A percentile compares a stretch with the other conserved stretches of the same genome.
Conservation (phyloP, 2,329 filamentous ascomycete genomes). For the Microdochium nivale region DNA sequence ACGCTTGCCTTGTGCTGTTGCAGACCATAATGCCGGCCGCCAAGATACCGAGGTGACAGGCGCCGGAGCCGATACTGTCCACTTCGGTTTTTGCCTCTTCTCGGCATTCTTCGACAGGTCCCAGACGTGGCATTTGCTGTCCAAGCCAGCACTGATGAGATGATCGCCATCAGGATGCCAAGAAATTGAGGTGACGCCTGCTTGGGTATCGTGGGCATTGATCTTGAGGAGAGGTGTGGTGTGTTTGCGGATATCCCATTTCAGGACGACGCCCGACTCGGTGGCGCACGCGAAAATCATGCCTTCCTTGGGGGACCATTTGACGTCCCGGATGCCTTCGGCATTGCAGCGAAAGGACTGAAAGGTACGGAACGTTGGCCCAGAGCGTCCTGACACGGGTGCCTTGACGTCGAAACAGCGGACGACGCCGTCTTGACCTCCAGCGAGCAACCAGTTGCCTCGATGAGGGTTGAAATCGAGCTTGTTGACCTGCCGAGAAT, state of each 20-base stretch:
- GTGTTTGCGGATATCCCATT: conserved; percentile 54
- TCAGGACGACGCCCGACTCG: conserved; percentile 51
- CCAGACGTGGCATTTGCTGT: conserved; percentile 57
- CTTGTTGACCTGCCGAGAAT: conserved; percentile 54
- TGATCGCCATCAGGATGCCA: conserved; percentile 65
- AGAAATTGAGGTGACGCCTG: conserved; percentile 48
- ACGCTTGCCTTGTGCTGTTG: conserved; percentile 48
- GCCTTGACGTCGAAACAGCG: conserved; percentile 51
- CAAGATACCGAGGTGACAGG: conserved; percentile 52
- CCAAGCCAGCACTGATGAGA: conserved; percentile 53
- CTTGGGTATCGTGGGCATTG: conserved; percentile 46
- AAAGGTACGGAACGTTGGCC: conserved; percentile 39
- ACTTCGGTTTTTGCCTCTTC: conserved; percentile 56
- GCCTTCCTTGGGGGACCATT: conserved; percentile 55
- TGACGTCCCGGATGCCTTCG: conserved; percentile 52
- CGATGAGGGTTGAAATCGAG: conserved; percentile 53
- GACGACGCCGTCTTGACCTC: conserved; percentile 54
- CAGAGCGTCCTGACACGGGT: conserved; percentile 36
- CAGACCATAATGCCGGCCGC: conserved; percentile 59
- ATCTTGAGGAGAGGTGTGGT: conserved; percentile 47
- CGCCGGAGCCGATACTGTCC: conserved; percentile 51
- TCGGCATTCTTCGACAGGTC: conserved; percentile 52
- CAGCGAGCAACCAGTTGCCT: conserved; percentile 46
- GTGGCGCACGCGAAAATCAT: conserved; percentile 57
- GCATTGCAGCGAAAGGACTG: conserved; percentile 40